Evolutionary conservation across 305 asterid genomes (phyloP), one percentile per base, ranked within the genome.

Genomic region (Stenogyne calaminthoides): DNA sequence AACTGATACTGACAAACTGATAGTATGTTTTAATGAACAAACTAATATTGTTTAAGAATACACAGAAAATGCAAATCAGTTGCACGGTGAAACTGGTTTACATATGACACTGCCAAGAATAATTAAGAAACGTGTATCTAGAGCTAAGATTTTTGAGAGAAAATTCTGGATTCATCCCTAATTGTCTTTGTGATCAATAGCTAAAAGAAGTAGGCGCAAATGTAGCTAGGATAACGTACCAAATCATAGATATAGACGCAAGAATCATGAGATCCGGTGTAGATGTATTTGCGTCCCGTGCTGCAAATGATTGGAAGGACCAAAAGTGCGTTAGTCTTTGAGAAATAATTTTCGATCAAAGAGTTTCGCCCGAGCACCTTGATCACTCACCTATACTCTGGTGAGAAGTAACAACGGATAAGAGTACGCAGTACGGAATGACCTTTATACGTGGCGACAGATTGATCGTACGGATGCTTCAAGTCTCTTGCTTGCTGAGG

Each of bases 321-420:
- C 2, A 20, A 37, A 47, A 34, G 10, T 42, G 20, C 1, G 27
- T 60, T 19, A 25, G 65, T 27, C 19, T 67, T n/a, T 7, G 8
- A 15, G 29, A 54, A 54, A 15, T 51, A 16, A 55, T 9, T 9
- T 19, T 9, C 56, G 6, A 20, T 4, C 14, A 55, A 18, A 18
- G n/a, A 54, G 6, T 19, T 55, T 8, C 0, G 60, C 19, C 5
- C 14, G 14, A 47, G 55, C 19, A 47, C 20, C 19, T 47, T 9
- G 10, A 37, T 67, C 69, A 76, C 81, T 72, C 49, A 87, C 98
- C 98, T 91, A 60, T 85, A 80, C 42, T 84, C 95, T 0, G 98
- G 98, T 20, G 98, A 93, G 86, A 93, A 91, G 87, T 91, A 91
- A 76, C 97, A 91, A 40, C 97, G 94, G 56, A 93, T 89, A 20